Evolutionary conservation across 352 stramenopile species (phyloP).

Genomic region (Plasmopara muralis): DNA sequence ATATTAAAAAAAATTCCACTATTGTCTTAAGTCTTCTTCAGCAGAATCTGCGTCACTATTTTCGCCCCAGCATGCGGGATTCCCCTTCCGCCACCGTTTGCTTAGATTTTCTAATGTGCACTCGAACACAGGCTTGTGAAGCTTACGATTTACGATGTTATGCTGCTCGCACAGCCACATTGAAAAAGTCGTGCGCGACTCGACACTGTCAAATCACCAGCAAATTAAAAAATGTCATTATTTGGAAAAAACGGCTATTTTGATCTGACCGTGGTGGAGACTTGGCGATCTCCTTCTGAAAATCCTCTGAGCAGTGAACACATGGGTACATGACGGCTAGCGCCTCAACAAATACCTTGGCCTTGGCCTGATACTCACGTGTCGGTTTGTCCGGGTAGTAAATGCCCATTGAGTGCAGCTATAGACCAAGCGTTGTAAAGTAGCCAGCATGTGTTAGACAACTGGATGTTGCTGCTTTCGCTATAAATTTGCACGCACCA

Average conservation of each 20-base stretch:
- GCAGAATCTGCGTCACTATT: conserved; percentile 31
- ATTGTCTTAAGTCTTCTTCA: conserved; percentile 21
- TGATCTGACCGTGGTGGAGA: conserved; percentile 80
- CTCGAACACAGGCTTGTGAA: conserved; percentile 91
- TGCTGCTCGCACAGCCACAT: conserved; percentile 97
- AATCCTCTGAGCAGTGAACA: conserved; percentile 93
- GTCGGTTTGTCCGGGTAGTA: conserved; percentile 96
- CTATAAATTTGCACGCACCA: conserved; percentile 38
- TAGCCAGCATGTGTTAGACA: not conserved
- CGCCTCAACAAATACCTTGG: conserved; percentile 86
- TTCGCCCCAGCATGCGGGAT: conserved; percentile 76
- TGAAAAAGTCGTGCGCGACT: conserved; percentile 89
- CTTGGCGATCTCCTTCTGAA: conserved; percentile 90
- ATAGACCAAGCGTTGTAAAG: not conserved
- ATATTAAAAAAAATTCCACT: not conserved
- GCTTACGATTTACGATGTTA: conserved; percentile 97
- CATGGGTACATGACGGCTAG: conserved; percentile 91
- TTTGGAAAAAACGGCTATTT: not conserved
- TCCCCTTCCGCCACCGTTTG: conserved; percentile 92
- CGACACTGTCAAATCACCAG: conserved; percentile 43
- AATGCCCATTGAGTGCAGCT: conserved; percentile 91
- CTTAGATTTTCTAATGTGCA: conserved; percentile 92
- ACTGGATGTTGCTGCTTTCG: not conserved
- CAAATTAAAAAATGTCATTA: not conserved
- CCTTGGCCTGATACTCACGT: conserved; percentile 82